Percentiles rank a stretch among this genome's conserved stretches.
Evolutionary conservation across 768 basidiomycete genomes (phyloP).

Genomic region (Kwoniella newhampshirensis): DNA sequence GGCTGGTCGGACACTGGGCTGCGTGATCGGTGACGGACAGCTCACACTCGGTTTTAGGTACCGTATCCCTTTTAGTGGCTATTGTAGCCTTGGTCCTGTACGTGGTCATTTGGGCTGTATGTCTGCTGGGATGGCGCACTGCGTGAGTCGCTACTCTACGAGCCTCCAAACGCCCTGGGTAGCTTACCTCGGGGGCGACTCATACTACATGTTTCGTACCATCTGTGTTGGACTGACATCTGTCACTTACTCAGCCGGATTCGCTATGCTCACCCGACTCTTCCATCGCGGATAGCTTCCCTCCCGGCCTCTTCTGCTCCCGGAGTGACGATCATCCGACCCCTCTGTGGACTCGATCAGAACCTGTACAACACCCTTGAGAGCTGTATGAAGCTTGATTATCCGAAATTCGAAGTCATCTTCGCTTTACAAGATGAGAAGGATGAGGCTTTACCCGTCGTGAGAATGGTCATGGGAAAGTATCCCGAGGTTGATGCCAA

Average conservation of each 20-base stretch:
- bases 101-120: conserved; percentile 66
- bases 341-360: conserved; percentile 89
- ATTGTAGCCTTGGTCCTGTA: conserved; percentile 55
- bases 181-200: too few relatives aligned
- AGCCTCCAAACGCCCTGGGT: too few relatives aligned
- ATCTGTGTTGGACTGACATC: too few relatives aligned
- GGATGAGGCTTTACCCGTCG: conserved; percentile 85
- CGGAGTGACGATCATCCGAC: conserved; percentile 90
- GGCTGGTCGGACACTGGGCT: background rate
- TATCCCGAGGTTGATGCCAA: conserved; percentile 73
- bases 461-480: conserved; percentile 70
- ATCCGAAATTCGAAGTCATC: conserved; percentile 85
- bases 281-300: conserved; percentile 62
- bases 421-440: conserved; percentile 84
- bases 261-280: conserved; percentile 68
- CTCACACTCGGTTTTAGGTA: conserved; percentile 1
- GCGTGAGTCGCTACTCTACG: too few relatives aligned
- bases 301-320: conserved; percentile 60
- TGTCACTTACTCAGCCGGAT: conserved; percentile 60
- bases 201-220: too few relatives aligned
- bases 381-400: conserved; percentile 86
- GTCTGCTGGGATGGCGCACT: conserved; percentile 65
- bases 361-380: conserved; percentile 96
- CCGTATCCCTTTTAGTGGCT: conserved; percentile 36
- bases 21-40: background rate